These are phyloP conservation scores for Coriaria nepalensis DNA, from an alignment of 306 rosid genomes.

Conservation along the genomic window DNA sequence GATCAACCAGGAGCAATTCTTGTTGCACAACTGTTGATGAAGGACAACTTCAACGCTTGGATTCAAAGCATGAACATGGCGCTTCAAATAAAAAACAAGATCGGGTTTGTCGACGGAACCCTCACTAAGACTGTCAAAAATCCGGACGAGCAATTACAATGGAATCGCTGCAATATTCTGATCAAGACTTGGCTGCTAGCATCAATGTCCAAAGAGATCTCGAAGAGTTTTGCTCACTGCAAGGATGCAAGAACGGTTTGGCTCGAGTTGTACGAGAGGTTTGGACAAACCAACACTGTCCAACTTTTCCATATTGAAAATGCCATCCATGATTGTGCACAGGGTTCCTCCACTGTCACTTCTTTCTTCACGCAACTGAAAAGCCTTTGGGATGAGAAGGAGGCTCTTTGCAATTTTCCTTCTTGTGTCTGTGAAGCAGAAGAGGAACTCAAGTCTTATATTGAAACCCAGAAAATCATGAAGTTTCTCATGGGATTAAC, in stretches of 20 bases:
- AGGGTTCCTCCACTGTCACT: not conserved
- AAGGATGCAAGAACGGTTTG: not conserved
- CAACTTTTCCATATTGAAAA: constrained; percentile 3
- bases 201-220: not conserved
- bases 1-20: not conserved
- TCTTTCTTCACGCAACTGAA: not conserved
- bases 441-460: not conserved
- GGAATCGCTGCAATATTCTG: not conserved
- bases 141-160: not conserved
- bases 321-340: not conserved
- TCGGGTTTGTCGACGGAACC: not conserved
- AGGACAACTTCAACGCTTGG: not conserved
- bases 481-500: constrained; percentile 1
- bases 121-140: not conserved
- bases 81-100: not conserved
- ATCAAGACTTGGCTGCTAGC: not conserved
- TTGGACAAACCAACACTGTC: not conserved
- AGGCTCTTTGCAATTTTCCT: not conserved
- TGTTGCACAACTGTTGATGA: not conserved
- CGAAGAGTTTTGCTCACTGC: not conserved
- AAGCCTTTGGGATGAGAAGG: not conserved
- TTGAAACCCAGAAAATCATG: not conserved
- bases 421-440: not conserved
- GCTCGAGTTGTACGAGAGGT: not conserved
- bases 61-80: not conserved